Percentiles rank a stretch among this genome's conserved stretches.
phyloP scores from a whole-genome alignment of 352 stramenopile species.

The Globisporangium perplexum region DNA sequence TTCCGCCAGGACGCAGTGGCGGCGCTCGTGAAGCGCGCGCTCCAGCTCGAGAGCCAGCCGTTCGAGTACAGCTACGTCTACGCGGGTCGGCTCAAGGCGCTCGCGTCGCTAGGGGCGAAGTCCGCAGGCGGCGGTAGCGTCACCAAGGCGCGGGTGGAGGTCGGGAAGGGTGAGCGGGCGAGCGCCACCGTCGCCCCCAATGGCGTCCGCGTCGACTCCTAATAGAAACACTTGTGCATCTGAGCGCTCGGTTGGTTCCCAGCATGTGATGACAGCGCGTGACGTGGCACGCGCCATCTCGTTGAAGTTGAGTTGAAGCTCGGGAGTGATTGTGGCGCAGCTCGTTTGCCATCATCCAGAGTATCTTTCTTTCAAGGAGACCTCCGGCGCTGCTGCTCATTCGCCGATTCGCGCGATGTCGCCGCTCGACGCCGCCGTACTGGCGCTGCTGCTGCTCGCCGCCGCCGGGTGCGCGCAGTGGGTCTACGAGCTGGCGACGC shows the following conservation, averaged over 20 bases:
- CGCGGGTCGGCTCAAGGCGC: constrained; percentile 7
- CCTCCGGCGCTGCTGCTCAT: background rate
- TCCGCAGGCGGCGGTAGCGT: background rate
- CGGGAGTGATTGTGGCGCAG: no score
- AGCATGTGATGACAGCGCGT: no score
- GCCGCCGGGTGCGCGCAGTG: background rate
- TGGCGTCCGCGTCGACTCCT: background rate
- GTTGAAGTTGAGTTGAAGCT: no score
- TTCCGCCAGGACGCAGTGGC: background rate
- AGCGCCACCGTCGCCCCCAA: background rate
- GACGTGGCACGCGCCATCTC: no score
- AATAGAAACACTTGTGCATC: no score
- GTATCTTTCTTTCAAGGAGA: no score
- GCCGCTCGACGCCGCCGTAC: background rate
- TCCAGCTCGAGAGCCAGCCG: background rate
- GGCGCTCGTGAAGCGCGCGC: background rate
- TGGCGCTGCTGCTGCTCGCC: background rate
- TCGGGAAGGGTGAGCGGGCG: background rate
- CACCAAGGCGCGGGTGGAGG: background rate
- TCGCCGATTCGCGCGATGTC: background rate
- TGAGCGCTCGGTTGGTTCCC: no score
- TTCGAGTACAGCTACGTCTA: constrained; percentile 17
- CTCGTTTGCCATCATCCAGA: no score
- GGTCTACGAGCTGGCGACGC: constrained; percentile 3
- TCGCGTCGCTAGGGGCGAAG: constrained; percentile 5